phyloP scores from a whole-genome alignment of 2,329 filamentous ascomycete genomes.

The Aspergillus aculeatinus region DNA sequence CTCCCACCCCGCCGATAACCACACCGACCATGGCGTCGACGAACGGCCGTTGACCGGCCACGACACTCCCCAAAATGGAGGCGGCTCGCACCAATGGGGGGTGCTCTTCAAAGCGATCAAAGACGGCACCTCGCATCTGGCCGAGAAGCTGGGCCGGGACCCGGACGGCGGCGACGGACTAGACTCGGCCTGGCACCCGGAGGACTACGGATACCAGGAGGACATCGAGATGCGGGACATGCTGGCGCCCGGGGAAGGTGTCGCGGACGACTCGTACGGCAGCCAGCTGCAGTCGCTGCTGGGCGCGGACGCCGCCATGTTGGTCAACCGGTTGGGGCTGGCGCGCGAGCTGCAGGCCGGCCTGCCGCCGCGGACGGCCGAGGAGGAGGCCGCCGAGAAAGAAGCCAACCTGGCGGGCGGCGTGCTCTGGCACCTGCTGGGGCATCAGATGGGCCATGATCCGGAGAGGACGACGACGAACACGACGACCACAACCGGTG shows the following conservation, averaged over 20 bases:
- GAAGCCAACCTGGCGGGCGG: slow-evolving; percentile 1
- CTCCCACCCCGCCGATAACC: neutral
- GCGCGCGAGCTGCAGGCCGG: neutral
- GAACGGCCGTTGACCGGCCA: slow-evolving; percentile 5
- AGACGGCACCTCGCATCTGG: slow-evolving; percentile 4
- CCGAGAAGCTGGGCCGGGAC: slow-evolving; percentile 5
- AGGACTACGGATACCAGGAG: slow-evolving; percentile 5
- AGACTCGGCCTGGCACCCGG: slow-evolving; percentile 5
- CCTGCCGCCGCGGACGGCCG: neutral
- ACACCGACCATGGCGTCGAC: neutral
- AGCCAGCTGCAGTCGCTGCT: neutral
- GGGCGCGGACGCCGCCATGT: neutral
- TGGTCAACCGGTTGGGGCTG: neutral
- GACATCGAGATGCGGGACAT: slow-evolving; percentile 9
- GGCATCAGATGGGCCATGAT: slow-evolving; percentile 6
- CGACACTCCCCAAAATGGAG: neutral
- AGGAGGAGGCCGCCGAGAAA: neutral
- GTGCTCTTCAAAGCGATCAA: slow-evolving; percentile 7
- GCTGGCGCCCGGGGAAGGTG: neutral
- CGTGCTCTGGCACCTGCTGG: slow-evolving; percentile 4
- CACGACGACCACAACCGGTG: neutral
- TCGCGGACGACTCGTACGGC: neutral
- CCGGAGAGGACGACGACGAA: neutral
- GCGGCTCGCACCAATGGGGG: neutral
- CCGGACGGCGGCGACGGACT: slow-evolving; percentile 6